Percentiles rank a stretch among this genome's conserved stretches.
These are phyloP conservation scores for Scorias spongiosa DNA, from an alignment of 2,329 filamentous ascomycete species.

Conservation along the genomic window DNA sequence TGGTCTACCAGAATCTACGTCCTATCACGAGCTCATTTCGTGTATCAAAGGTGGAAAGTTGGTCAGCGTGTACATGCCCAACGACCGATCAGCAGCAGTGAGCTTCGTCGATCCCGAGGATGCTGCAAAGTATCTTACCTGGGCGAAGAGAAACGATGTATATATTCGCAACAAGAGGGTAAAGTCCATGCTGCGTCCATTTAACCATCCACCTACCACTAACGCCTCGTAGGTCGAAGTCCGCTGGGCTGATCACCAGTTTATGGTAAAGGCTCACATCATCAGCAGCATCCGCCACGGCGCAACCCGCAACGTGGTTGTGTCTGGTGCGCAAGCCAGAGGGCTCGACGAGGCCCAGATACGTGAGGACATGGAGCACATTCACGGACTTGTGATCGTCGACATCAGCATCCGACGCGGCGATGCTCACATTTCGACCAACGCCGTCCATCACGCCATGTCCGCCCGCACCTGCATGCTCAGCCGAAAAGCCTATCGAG, in stretches of 20 bases:
- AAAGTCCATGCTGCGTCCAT: constrained; percentile 14
- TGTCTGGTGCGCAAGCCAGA: constrained; percentile 38
- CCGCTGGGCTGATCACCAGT: constrained; percentile 58
- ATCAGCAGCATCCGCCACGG: constrained; percentile 48
- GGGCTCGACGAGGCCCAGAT: constrained; percentile 48
- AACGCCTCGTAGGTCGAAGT: constrained; percentile 42
- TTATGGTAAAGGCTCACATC: constrained; percentile 47
- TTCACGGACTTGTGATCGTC: constrained; percentile 62
- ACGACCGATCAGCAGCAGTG: constrained; percentile 47
- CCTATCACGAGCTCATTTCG: constrained; percentile 49
- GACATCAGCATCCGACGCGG: constrained; percentile 43
- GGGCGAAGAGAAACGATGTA: constrained; percentile 49
- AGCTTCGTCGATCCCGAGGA: constrained; percentile 48
- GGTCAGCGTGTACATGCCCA: constrained; percentile 50
- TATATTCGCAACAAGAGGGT: constrained; percentile 56
- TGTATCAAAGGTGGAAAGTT: constrained; percentile 55
- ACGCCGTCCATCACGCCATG: constrained; percentile 60
- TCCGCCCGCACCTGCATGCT: constrained; percentile 69
- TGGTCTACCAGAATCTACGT: constrained; percentile 46
- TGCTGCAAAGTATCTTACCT: constrained; percentile 46
- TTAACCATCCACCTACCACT: background rate
- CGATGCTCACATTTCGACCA: constrained; percentile 56
- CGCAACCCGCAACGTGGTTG: constrained; percentile 58
- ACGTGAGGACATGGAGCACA: constrained; percentile 63
- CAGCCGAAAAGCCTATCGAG: constrained; percentile 50